Evolutionary conservation across 495 filamentous ascomycete genomes (phyloP).

Genomic region (Bacidia gigantensis): DNA sequence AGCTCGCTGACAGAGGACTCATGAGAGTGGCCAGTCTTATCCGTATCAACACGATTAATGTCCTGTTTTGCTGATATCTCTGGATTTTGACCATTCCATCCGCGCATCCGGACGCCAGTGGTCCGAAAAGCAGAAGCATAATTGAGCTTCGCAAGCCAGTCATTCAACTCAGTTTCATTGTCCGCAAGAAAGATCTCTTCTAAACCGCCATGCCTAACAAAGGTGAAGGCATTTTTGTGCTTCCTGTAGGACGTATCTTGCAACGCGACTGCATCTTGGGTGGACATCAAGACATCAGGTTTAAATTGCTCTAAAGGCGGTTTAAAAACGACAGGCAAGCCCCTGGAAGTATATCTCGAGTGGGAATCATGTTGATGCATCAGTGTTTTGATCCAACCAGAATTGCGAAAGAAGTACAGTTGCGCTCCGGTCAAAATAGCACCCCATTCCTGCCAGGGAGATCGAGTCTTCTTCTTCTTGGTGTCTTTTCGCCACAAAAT

Average conservation of each 20-base stretch:
- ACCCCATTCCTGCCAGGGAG: conserved; percentile 98
- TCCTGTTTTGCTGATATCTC: conserved; percentile 69
- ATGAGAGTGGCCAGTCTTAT: conserved; percentile 41
- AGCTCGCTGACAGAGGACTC: conserved; percentile 59
- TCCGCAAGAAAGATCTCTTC: conserved; percentile 89
- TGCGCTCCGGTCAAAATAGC: conserved; percentile 89
- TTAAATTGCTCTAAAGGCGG: conserved; percentile 86
- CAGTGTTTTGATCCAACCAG: conserved; percentile 77
- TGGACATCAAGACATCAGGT: conserved; percentile 81
- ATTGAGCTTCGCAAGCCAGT: conserved; percentile 94
- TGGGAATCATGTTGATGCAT: conserved; percentile 77
- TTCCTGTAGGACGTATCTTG: conserved; percentile 80
- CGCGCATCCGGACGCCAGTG: conserved; percentile 80
- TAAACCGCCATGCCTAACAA: conserved; percentile 74
- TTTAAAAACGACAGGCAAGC: conserved; percentile 67
- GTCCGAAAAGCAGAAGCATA: conserved; percentile 90
- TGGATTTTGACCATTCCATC: conserved; percentile 70
- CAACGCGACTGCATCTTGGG: conserved; percentile 78
- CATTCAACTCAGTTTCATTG: conserved; percentile 81
- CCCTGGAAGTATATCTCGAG: conserved; percentile 50
- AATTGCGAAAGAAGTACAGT: conserved; percentile 91
- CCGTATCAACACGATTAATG: conserved; percentile 51
- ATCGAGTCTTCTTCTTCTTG: conserved; percentile 87
- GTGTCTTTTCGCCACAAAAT: conserved; percentile 88
- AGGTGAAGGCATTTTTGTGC: conserved; percentile 89